Evolutionary conservation across 805 yeast genomes (phyloP).

Genomic region (Grigorovia transvaalensis): DNA sequence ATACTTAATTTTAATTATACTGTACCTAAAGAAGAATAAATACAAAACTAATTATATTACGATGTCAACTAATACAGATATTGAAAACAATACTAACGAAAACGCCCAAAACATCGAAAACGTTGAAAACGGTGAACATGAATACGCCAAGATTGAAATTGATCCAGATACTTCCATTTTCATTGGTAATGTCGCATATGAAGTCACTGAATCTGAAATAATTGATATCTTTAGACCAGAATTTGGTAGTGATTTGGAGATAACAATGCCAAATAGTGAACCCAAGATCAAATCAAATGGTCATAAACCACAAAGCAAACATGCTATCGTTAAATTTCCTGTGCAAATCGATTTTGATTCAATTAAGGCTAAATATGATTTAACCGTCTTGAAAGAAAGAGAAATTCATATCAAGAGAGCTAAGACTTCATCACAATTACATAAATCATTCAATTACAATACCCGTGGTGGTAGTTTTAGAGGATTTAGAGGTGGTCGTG

Average conservation of each 20-base stretch:
- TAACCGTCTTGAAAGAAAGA: conserved; percentile 22
- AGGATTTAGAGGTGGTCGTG: conserved; percentile 7
- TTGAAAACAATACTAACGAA: not conserved
- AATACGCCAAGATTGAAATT: conserved; percentile 3
- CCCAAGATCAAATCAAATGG: conserved; percentile 9
- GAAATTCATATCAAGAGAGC: conserved; percentile 27
- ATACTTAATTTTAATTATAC: too few species aligned
- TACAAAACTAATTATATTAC: not conserved
- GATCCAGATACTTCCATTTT: conserved; percentile 28
- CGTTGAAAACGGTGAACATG: not conserved
- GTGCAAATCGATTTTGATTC: conserved; percentile 23
- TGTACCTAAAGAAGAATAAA: not conserved
- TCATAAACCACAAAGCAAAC: conserved; percentile 20
- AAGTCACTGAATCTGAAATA: conserved; percentile 22
- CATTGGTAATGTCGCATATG: conserved; percentile 26
- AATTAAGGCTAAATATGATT: conserved; percentile 23
- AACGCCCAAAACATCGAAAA: not conserved
- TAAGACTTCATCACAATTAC: conserved; percentile 10
- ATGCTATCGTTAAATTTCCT: conserved; percentile 27
- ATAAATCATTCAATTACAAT: not conserved
- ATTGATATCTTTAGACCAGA: conserved; percentile 19
- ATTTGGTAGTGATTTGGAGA: conserved; percentile 20
- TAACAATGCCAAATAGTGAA: conserved; percentile 20
- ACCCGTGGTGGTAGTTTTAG: conserved; percentile 7
- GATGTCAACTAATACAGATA: not conserved